Base-by-base conservation (phyloP, 192 early-diverging fungal genomes). In the Haplosporangium gracile region DNA sequence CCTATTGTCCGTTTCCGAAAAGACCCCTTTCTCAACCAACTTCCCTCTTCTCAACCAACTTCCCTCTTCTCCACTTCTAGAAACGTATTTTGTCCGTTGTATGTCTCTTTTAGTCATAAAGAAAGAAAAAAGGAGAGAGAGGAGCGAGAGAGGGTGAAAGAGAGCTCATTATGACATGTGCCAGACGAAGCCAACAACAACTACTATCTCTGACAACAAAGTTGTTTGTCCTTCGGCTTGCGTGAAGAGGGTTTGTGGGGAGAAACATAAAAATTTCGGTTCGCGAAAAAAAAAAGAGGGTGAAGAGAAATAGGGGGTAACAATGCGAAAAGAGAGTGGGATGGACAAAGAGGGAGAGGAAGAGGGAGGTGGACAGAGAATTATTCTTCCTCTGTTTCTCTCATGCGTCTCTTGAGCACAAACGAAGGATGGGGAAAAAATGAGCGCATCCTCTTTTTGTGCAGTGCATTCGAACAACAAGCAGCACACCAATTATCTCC, bases 141-240 rank as follows among this genome's bases (percentile, higher is more conserved):
- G 29, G 26, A 29, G 57, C n/a, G n/a, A n/a, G n/a, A n/a, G 11
- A 11, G 29, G 7, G 55, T 26, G 55, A 24, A 26, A 6, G 55
- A 8, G 38, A 24, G 70, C 42, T 20, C 9, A 38, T 15, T 26
- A 11, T 72, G 26, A 72, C 40, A 51, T 36, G 34, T 74, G 73
- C 51, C 60, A 65, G 60, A 24, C 22, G 9, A 32, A 29, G 29
- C 8, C 29, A 15, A 60, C 4, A 29, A 65, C 43, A 55, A 74
- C 32, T 74, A 36, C 38, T 57, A 13, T 51, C 15, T 65, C 45
- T 34, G 51, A 16, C 73, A 15, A 55, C 49, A 74, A 74, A 74
- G 73, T 74, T 74, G 73, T 74, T 74, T 74, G 73, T 29, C 53
- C 73, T 18, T 47, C 73, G 73, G 45, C 53, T 51, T 47, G 51